These are phyloP conservation scores for Xylaria polymorpha DNA, from an alignment of 2,329 filamentous ascomycete genomes.

Conservation along the genomic window DNA sequence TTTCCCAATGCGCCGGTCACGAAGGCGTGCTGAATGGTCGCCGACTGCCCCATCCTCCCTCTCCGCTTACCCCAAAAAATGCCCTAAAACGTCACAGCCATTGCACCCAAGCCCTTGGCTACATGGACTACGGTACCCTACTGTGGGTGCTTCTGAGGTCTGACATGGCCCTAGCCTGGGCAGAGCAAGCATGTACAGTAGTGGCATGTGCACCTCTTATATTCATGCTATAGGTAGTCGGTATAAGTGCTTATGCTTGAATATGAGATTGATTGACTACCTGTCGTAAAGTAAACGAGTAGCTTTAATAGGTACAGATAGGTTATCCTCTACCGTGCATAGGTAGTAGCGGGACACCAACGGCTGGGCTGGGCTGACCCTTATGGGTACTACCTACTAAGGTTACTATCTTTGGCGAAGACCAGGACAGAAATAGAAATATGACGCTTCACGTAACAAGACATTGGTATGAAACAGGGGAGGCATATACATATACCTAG, in stretches of 20 bases:
- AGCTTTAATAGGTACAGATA: background rate
- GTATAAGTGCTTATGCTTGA: conserved; percentile 5
- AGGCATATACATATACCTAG: background rate
- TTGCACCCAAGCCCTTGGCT: conserved; percentile 26
- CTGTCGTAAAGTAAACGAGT: background rate
- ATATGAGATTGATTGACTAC: background rate
- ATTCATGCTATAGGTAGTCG: background rate
- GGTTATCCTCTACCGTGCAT: background rate
- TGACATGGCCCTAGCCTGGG: background rate
- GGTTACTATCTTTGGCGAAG: background rate
- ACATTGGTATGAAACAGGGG: conserved; percentile 17
- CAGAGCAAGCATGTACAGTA: background rate
- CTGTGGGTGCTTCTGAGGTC: background rate
- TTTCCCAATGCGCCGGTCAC: background rate
- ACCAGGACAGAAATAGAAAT: conserved; percentile 4
- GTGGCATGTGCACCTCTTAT: background rate
- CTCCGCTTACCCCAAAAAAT: conserved; percentile 10
- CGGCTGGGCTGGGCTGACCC: background rate
- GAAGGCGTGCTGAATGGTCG: background rate
- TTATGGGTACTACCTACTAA: background rate
- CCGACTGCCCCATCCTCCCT: conserved; percentile 16
- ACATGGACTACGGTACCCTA: background rate
- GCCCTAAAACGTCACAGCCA: conserved; percentile 28
- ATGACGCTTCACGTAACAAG: background rate
- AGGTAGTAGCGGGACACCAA: background rate